Evolutionary conservation across 495 filamentous ascomycete species (phyloP).

Genomic region (Paragyromitra xinjiangensis): DNA sequence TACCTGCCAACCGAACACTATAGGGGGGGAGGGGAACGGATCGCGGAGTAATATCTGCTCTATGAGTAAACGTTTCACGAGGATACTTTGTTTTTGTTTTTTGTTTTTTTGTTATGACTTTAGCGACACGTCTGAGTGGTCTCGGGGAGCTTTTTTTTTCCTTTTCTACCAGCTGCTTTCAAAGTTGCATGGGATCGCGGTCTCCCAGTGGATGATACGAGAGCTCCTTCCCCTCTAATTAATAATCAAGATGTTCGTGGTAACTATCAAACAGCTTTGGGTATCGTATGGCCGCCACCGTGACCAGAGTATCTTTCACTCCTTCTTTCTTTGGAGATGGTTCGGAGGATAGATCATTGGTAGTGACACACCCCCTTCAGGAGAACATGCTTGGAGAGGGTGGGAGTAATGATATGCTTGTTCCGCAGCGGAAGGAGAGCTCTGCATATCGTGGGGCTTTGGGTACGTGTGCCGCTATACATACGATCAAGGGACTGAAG

Average conservation of each 20-base stretch:
- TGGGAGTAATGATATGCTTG: neutral
- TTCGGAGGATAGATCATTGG: neutral
- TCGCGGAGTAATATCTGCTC: neutral
- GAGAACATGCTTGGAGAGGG: neutral
- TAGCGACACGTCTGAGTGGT: neutral
- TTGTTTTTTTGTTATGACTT: neutral
- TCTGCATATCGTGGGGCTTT: neutral
- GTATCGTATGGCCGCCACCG: conserved; percentile 33
- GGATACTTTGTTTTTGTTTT: conserved; percentile 8
- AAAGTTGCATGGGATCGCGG: conserved; percentile 18
- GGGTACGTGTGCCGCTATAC: conserved; percentile 3
- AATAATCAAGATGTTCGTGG: conserved; percentile 27
- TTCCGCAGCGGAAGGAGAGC: neutral
- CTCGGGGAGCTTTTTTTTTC: conserved; percentile 6
- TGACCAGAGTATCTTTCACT: conserved; percentile 28
- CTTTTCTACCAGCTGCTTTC: conserved; percentile 14
- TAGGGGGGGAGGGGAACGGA: neutral
- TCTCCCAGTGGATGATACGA: conserved; percentile 8
- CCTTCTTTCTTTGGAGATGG: neutral
- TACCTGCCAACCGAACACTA: neutral
- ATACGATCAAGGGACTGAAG: conserved; percentile 5
- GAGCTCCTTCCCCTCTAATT: conserved; percentile 11
- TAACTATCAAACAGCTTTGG: conserved; percentile 7
- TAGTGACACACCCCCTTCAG: conserved; percentile 12
- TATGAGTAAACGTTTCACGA: neutral